Conservation (phyloP, 2,329 filamentous ascomycete species). For the Colletotrichum sansevieriae region DNA sequence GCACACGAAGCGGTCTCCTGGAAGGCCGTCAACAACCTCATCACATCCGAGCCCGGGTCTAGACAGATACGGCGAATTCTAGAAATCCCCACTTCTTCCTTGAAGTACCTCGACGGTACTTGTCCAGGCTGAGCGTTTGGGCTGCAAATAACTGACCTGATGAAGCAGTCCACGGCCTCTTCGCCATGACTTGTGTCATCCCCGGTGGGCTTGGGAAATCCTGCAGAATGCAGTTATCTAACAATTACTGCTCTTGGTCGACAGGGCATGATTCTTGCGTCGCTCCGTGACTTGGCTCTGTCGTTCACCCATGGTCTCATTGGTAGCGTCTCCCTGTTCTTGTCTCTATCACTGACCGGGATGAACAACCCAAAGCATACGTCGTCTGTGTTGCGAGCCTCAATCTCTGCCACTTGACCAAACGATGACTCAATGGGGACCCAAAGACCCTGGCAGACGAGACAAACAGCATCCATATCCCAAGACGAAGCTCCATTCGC, state of each 20-base stretch:
- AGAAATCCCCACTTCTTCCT: too few relatives aligned
- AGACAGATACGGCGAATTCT: neutral
- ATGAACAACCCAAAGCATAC: neutral
- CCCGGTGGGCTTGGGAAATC: too few relatives aligned
- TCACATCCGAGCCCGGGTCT: slow-evolving; percentile 2
- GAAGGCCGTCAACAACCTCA: slow-evolving; percentile 36
- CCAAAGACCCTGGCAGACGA: too few relatives aligned
- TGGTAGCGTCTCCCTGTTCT: slow-evolving; percentile 3
- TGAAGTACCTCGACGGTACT: too few relatives aligned
- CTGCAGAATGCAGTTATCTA: too few relatives aligned
- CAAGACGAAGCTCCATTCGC: neutral
- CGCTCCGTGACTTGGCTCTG: too few relatives aligned
- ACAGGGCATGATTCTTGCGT: too few relatives aligned
- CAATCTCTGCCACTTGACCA: neutral
- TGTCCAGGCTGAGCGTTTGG: too few relatives aligned
- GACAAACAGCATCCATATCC: neutral
- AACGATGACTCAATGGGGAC: neutral
- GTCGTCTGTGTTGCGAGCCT: neutral
- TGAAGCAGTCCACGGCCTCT: too few relatives aligned
- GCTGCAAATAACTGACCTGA: too few relatives aligned
- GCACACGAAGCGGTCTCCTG: slow-evolving; percentile 27
- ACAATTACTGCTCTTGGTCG: too few relatives aligned
- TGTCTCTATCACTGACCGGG: neutral
- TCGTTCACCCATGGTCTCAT: neutral
- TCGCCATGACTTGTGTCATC: too few relatives aligned